These are phyloP conservation scores for Aureobasidium sp. DNA, from an alignment of 2,329 filamentous ascomycete genomes.

Conservation along the genomic window DNA sequence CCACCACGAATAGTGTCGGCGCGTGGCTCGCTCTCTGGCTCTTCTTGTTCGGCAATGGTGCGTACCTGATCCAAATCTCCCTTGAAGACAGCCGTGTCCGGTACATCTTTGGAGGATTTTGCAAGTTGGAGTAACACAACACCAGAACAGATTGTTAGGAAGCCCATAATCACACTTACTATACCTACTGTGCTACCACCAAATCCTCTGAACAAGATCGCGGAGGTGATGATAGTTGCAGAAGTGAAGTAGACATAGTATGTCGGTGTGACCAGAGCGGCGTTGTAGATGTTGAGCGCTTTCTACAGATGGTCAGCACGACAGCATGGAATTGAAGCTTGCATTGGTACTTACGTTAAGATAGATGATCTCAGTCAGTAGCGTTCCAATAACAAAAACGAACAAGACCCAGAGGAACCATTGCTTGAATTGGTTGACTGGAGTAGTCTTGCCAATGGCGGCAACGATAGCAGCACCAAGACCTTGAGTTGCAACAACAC, in stretches of 20 bases:
- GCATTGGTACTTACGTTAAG: conserved; percentile 64
- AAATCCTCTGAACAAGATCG: conserved; percentile 87
- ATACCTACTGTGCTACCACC: conserved; percentile 76
- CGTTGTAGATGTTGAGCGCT: conserved; percentile 96
- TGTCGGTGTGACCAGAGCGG: conserved; percentile 90
- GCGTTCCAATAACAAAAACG: conserved; percentile 80
- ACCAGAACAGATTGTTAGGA: conserved; percentile 85
- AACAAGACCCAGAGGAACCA: conserved; percentile 94
- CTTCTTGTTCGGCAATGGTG: conserved; percentile 88
- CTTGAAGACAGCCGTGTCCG: conserved; percentile 82
- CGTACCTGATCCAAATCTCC: conserved; percentile 92
- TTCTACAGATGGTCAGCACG: conserved; percentile 54
- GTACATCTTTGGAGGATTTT: conserved; percentile 95
- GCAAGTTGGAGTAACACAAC: conserved; percentile 92
- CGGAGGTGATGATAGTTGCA: conserved; percentile 87
- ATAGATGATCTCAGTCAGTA: conserved; percentile 89
- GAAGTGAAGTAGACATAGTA: conserved; percentile 99
- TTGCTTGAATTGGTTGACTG: conserved; percentile 69
- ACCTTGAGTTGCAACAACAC: conserved; percentile 90
- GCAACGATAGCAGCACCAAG: conserved; percentile 85
- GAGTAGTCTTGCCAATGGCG: conserved; percentile 60
- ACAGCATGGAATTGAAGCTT: not conserved
- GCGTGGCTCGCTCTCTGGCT: conserved; percentile 92
- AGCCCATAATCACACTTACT: conserved; percentile 82
- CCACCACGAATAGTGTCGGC: conserved; percentile 91